Conservation (phyloP, 2,329 filamentous ascomycete genomes). For the Aspergillus fischeri region DNA sequence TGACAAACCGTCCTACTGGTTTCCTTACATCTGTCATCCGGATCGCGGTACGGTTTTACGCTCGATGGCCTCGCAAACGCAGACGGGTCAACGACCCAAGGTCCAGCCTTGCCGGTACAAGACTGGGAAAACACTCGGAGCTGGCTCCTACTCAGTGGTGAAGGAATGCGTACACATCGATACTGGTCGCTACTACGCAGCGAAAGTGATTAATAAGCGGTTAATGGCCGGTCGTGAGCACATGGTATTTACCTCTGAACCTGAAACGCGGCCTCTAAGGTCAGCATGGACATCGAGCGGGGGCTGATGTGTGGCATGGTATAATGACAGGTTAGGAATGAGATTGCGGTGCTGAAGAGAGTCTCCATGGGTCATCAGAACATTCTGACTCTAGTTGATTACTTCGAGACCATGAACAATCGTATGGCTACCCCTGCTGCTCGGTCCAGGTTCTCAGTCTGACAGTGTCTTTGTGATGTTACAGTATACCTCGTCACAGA, state of each 20-base stretch:
- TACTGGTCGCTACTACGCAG: conserved; percentile 94
- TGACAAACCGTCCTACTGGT: not conserved
- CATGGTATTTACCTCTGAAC: conserved; percentile 61
- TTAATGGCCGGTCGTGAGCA: conserved; percentile 96
- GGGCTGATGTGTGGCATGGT: conserved; percentile 4
- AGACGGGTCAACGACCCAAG: conserved; percentile 49
- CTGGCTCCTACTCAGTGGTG: conserved; percentile 95
- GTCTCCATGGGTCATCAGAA: conserved; percentile 99
- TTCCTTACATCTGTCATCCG: not conserved
- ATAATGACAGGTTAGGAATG: conserved; percentile 73
- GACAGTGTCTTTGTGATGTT: not conserved
- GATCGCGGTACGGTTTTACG: not conserved
- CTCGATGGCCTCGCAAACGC: conserved; percentile 30
- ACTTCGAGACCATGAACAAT: conserved; percentile 99
- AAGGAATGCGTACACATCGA: conserved; percentile 99
- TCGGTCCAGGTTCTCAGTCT: not conserved
- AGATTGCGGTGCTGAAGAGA: conserved; percentile 93
- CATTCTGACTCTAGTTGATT: conserved; percentile 95
- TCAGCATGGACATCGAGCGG: not conserved
- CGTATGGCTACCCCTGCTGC: conserved; percentile 44
- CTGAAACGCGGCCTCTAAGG: not conserved
- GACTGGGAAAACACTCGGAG: conserved; percentile 94
- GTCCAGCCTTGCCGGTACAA: conserved; percentile 97
- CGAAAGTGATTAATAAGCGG: conserved; percentile 98
- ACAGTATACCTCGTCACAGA: conserved; percentile 92